Percentiles rank a stretch among this genome's conserved stretches.
These are phyloP conservation scores for Aspergillus fumigatiaffinis DNA, from an alignment of 2,329 filamentous ascomycete genomes.

Conservation along the genomic window DNA sequence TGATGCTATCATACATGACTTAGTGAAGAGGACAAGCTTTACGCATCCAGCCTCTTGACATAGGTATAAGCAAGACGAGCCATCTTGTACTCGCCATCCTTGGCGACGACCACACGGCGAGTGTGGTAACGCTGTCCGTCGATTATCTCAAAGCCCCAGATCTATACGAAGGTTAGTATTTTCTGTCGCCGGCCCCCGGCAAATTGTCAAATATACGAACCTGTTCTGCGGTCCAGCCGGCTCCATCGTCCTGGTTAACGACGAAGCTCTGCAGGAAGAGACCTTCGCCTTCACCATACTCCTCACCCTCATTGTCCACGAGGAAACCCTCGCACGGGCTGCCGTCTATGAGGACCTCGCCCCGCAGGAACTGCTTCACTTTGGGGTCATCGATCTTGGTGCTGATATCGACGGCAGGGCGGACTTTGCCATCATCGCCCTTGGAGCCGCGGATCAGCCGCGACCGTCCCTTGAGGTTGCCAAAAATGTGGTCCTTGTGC, in stretches of 20 bases:
- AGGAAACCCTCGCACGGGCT: slow-evolving; percentile 59
- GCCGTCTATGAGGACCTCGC: slow-evolving; percentile 48
- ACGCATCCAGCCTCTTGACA: not conserved
- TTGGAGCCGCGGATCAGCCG: slow-evolving; percentile 44
- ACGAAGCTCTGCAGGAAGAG: slow-evolving; percentile 49
- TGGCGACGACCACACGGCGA: slow-evolving; percentile 40
- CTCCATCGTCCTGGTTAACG: slow-evolving; percentile 40
- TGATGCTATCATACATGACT: not conserved
- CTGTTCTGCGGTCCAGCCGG: slow-evolving; percentile 54
- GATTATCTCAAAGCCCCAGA: slow-evolving; percentile 46
- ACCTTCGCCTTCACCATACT: slow-evolving; percentile 41
- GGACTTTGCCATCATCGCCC: slow-evolving; percentile 35
- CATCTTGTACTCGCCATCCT: slow-evolving; percentile 32
- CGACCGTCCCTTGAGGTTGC: slow-evolving; percentile 60
- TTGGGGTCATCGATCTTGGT: slow-evolving; percentile 39
- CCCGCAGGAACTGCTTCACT: slow-evolving; percentile 37
- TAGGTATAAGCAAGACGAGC: slow-evolving; percentile 42
- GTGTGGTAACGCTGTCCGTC: slow-evolving; percentile 40
- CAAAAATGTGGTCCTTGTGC: slow-evolving; percentile 78
- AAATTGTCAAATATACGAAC: slow-evolving; percentile 24
- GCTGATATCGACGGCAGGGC: slow-evolving; percentile 32
- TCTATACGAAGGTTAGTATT: slow-evolving; percentile 19
- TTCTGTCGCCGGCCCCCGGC: not conserved
- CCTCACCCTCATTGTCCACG: slow-evolving; percentile 45
- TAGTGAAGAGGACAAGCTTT: not conserved